Conservation (phyloP, 2,329 filamentous ascomycete genomes). For the Alternaria novae-zelandiae region DNA sequence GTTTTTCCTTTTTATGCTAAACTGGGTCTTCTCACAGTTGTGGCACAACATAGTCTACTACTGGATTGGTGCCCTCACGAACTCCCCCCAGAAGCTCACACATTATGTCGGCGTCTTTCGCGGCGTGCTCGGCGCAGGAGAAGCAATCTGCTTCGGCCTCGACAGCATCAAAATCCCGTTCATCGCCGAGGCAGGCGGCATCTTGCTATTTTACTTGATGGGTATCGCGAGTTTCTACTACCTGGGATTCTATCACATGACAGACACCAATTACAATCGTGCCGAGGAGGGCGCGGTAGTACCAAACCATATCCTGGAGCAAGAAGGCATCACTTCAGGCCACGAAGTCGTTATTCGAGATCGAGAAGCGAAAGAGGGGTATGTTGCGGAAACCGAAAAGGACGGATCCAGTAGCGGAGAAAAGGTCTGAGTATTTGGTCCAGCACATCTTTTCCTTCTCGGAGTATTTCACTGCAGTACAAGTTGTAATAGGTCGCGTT, state of each 20-base stretch:
- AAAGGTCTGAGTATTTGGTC: not conserved
- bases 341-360: slow-evolving; percentile 19
- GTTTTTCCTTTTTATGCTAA: slow-evolving; percentile 41
- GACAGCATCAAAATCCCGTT: slow-evolving; percentile 40
- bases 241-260: slow-evolving; percentile 36
- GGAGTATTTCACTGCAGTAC: not conserved
- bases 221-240: slow-evolving; percentile 37
- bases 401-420: not conserved
- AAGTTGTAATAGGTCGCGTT: not conserved
- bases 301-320: slow-evolving; percentile 36
- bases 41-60: slow-evolving; percentile 44
- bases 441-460: not conserved
- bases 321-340: slow-evolving; percentile 23
- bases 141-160: slow-evolving; percentile 41
- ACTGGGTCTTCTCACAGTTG: slow-evolving; percentile 39
- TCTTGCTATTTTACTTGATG: slow-evolving; percentile 37
- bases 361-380: not conserved
- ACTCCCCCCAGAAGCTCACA: slow-evolving; percentile 40
- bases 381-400: not conserved
- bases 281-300: slow-evolving; percentile 32
- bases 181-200: slow-evolving; percentile 37
- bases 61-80: slow-evolving; percentile 41
- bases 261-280: slow-evolving; percentile 40
- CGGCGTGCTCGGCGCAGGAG: slow-evolving; percentile 38
- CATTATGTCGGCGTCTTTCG: slow-evolving; percentile 42